phyloP scores from a whole-genome alignment of 768 basidiomycete species.

The Gelatoporia subvermispora region DNA sequence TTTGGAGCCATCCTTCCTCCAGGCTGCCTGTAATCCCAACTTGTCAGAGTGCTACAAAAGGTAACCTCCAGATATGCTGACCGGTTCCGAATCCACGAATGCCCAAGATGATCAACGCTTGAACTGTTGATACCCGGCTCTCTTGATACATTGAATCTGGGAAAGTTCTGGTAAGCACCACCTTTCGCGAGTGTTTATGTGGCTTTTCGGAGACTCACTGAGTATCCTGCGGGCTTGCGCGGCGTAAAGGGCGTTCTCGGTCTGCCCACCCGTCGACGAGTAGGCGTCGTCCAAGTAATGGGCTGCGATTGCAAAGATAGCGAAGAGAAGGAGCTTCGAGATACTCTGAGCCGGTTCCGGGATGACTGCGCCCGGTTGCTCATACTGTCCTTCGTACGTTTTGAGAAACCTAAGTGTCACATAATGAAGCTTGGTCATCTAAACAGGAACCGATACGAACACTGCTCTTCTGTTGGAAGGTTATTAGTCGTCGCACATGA shows the following conservation, averaged over 20 bases:
- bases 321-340: conserved; percentile 65
- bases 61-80: conserved; percentile 9
- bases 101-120: conserved; percentile 76
- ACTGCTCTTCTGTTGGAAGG: neutral
- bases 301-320: conserved; percentile 79
- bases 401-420: neutral
- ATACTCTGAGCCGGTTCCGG: conserved; percentile 52
- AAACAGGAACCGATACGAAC: neutral
- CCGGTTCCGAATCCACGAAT: conserved; percentile 86
- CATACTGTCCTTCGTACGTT: neutral
- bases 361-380: neutral
- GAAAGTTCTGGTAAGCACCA: no score
- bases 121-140: conserved; percentile 70
- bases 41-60: neutral
- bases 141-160: conserved; percentile 48
- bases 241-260: conserved; percentile 61
- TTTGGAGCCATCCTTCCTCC: conserved; percentile 84
- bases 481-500: no score
- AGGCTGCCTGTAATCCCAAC: conserved; percentile 51
- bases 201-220: conserved; percentile 35
- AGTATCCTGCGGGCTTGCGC: conserved; percentile 57
- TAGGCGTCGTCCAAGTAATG: conserved; percentile 52
- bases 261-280: conserved; percentile 55
- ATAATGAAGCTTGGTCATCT: neutral
- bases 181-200: no score